Evolutionary conservation across 2,329 filamentous ascomycete species (phyloP), one percentile per base, ranked within the genome.

Genomic region (Thelonectria discophora): DNA sequence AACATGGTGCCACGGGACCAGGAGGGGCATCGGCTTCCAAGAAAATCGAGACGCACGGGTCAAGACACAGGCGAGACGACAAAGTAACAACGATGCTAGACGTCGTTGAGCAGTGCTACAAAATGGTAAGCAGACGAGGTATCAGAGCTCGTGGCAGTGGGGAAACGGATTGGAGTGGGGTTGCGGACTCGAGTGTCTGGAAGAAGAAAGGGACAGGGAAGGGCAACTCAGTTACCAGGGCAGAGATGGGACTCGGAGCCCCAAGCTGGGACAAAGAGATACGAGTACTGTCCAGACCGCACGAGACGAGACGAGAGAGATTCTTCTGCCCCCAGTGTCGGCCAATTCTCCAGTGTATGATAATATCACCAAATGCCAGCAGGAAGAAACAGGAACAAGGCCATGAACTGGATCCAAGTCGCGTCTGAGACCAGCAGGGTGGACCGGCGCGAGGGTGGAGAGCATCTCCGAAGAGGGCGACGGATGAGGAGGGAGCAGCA

Each of bases 111-210:
- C 32, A 34, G 32, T 13, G 32, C 32, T 34, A 43, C 21, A 45
- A 15, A 21, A 24, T 34, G n/a, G 37, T 30, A 42, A 43, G 48
- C 34, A 46, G 53, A 21, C 40, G 17, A 55, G 43, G 58, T 30
- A 51, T 50, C 47, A 39, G 42, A 49, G 50, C 59, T 58, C 59
- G 55, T 62, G 59, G 59, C 46, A 58, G 55, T 62, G 59, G 54
- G 49, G 57, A 55, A 60, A 48, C 48, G 24, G 30, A 57, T 39
- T 48, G 18, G 42, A 43, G 57, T 50, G 45, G 52, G 45, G 51
- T 39, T 17, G 39, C 51, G 46, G 40, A 37, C 48, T 48, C 49
- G 32, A 52, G 30, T 13, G 32, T 45, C 17, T 39, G 39, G 8
- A 42, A 18, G 18, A 12, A 20, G 8, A 20, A 12, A 54, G 53